A percentile compares a stretch with the other conserved stretches of the same genome.
Evolutionary conservation across 106 monocot species (phyloP).

Genomic region (Dioscorea alata): DNA sequence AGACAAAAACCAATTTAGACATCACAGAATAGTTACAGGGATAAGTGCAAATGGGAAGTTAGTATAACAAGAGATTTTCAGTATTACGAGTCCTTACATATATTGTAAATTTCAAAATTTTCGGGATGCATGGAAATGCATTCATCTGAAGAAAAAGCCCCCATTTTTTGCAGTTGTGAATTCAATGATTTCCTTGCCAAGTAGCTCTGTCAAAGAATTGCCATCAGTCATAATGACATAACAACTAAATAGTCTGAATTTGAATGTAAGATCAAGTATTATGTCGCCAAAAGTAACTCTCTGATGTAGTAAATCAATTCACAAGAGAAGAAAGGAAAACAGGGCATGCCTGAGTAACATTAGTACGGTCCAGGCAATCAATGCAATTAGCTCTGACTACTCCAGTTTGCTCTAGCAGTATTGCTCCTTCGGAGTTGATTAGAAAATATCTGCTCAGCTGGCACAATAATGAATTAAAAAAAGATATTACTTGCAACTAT

Average conservation of each 20-base stretch:
- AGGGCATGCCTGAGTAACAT: constrained; percentile 88
- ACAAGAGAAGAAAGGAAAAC: neutral
- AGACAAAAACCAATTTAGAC: constrained; percentile 4
- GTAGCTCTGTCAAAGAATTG: constrained; percentile 48
- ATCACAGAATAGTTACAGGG: neutral
- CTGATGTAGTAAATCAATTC: neutral
- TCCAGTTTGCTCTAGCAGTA: constrained; percentile 69
- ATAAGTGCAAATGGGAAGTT: neutral
- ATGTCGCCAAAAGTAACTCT: neutral
- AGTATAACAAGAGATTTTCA: neutral
- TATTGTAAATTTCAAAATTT: constrained; percentile 58
- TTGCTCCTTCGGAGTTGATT: constrained; percentile 42
- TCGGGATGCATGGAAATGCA: constrained; percentile 48
- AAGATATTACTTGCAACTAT: constrained; percentile 37
- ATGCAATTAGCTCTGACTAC: constrained; percentile 83
- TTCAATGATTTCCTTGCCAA: constrained; percentile 71
- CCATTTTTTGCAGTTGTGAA: constrained; percentile 55
- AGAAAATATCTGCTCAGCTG: constrained; percentile 99
- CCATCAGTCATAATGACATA: neutral
- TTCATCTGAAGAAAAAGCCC: constrained; percentile 50
- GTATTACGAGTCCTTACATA: constrained; percentile 34
- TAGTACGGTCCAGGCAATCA: constrained; percentile 93
- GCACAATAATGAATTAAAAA: constrained; percentile 53
- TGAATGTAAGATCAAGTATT: neutral
- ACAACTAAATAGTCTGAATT: neutral